Conservation (phyloP, 2,329 filamentous ascomycete species). For the Alternaria atra region DNA sequence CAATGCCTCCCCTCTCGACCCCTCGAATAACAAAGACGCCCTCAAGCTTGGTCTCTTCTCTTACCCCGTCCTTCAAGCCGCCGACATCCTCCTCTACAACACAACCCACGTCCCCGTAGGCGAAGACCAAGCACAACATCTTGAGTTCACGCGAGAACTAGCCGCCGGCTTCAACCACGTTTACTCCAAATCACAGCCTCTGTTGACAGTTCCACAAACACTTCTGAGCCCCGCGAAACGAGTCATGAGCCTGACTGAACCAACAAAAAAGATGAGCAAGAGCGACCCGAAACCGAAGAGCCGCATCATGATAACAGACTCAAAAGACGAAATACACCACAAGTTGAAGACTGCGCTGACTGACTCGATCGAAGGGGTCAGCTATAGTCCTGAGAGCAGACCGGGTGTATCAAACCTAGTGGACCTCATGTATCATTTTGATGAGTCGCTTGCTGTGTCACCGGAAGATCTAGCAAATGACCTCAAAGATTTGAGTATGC, state of each 20-base stretch:
- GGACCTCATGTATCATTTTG: constrained; percentile 78
- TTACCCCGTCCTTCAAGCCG: constrained; percentile 94
- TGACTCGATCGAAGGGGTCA: constrained; percentile 73
- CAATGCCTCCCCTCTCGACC: constrained; percentile 65
- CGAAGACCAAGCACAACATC: constrained; percentile 92
- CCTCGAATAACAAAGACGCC: constrained; percentile 59
- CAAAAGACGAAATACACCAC: constrained; percentile 66
- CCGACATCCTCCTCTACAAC: constrained; percentile 85
- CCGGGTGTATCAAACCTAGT: constrained; percentile 91
- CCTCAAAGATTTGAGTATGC: constrained; percentile 59
- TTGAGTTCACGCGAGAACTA: constrained; percentile 89
- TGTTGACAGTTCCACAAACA: constrained; percentile 38
- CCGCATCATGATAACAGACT: constrained; percentile 83
- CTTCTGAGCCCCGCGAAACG: constrained; percentile 71
- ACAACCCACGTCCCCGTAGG: constrained; percentile 96
- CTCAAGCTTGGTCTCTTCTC: constrained; percentile 92
- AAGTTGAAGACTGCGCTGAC: constrained; percentile 81
- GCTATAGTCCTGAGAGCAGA: constrained; percentile 73
- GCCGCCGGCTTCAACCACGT: constrained; percentile 88
- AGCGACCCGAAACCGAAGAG: constrained; percentile 76
- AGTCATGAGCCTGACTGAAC: constrained; percentile 87
- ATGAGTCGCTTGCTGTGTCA: constrained; percentile 51
- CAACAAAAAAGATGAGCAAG: constrained; percentile 92
- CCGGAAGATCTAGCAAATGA: constrained; percentile 58
- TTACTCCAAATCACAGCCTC: constrained; percentile 59